phyloP scores from a whole-genome alignment of 305 asterid species.

The Fraxinus floribunda region DNA sequence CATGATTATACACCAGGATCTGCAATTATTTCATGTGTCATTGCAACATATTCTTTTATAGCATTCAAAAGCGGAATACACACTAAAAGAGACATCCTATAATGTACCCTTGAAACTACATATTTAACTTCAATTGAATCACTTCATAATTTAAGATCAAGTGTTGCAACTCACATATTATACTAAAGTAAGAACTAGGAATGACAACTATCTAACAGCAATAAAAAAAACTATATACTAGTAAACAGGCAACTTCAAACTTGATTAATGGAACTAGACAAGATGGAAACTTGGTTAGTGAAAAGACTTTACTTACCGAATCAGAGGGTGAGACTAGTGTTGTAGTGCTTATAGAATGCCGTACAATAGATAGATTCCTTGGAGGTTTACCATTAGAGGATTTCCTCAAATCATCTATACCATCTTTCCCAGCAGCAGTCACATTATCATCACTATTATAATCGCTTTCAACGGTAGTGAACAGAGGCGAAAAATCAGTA shows the following conservation, averaged over 20 bases:
- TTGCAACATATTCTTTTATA: background rate
- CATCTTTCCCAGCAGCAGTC: conserved; percentile 39
- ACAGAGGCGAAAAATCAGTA: conserved; percentile 46
- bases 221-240: background rate
- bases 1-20: background rate
- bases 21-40: background rate
- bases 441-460: conserved; percentile 30
- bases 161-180: conserved; percentile 9
- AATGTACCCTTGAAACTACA: background rate
- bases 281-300: background rate
- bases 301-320: conserved; percentile 36
- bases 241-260: background rate
- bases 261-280: background rate
- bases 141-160: conserved; percentile 17
- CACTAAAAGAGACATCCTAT: background rate
- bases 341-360: conserved; percentile 47
- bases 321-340: conserved; percentile 43
- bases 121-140: background rate
- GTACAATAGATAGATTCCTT: conserved; percentile 49
- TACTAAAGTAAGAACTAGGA: conserved; percentile 1
- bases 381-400: conserved; percentile 51
- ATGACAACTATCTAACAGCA: background rate
- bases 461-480: conserved; percentile 37
- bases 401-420: conserved; percentile 39
- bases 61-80: background rate